Base-by-base conservation (phyloP, 2,329 filamentous ascomycete species). In the Acrodontium crateriforme region DNA sequence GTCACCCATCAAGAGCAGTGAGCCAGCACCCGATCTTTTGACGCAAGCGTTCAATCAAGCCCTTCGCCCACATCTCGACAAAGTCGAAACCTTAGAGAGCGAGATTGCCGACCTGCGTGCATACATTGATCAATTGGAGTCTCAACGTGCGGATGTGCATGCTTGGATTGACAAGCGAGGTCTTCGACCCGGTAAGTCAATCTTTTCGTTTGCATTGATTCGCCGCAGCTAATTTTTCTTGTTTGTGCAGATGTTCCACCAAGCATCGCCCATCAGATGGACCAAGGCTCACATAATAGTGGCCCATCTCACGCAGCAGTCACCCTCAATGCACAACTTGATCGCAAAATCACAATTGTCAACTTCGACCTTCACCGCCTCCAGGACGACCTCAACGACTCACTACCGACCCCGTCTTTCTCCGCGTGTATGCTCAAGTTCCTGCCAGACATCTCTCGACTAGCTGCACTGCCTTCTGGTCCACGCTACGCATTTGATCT, bases 321-420 rank as follows among this genome's bases (percentile, higher is more conserved):
- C 18, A 64, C 62, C 2, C 58, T 68, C 36, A 66, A 66, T 44
- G 62, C 62, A n/a, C 63, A 68, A 44, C 60, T 68, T 35, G 63
- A 68, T 47, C 63, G 63, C 56, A 67, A 67, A 41, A 68, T 68
- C 51, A 67, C 63, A 19, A 67, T 68, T 30, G 62, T 68, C 30
- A 67, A 68, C 52, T 67, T 67, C 45, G 63, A 67, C 44, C 60
- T 68, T 3, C 63, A 68, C 53, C 60, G 63, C 28, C 55, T 68
- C 25, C 63, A 67, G 45, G 63, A 68, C 47, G 62, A 65, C 40
- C 56, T 67, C 39, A 67, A 67, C 49, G 62, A 66, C 44, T 62
- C 59, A 28, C 63, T 67, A 28, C 62, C 61, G 12, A 60, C 60
- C 4, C 55, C 62, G 4, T 63, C 64, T 39, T 67, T 68, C 47